A percentile compares a stretch with the other conserved stretches of the same genome.
These are phyloP conservation scores for Auricularia cornea DNA, from an alignment of 768 basidiomycete species.

Conservation along the genomic window DNA sequence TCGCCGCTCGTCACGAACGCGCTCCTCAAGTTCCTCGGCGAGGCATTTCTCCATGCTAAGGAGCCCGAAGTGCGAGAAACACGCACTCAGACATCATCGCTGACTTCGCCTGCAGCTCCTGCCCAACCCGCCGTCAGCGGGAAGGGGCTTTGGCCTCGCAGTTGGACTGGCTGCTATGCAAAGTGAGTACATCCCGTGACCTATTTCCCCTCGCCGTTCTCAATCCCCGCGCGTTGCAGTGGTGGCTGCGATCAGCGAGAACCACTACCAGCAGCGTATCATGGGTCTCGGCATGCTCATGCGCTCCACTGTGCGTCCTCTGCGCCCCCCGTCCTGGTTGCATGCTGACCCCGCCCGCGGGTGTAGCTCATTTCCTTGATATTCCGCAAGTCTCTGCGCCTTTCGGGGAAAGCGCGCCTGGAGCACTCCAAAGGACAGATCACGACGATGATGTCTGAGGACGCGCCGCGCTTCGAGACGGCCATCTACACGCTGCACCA, in stretches of 20 bases:
- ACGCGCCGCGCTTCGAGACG: conserved; percentile 47
- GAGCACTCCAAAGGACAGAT: conserved; percentile 58
- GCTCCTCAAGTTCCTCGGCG: conserved; percentile 49
- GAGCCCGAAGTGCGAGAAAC: not conserved
- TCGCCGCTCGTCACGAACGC: conserved; percentile 54
- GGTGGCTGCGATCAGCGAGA: not conserved
- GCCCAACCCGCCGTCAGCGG: not conserved
- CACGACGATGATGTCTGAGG: conserved; percentile 62
- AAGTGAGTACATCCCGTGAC: not conserved
- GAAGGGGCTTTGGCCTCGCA: not conserved
- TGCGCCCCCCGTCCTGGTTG: not conserved
- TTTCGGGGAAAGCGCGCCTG: conserved; percentile 51
- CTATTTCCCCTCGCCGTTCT: no score
- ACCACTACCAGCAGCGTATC: not conserved
- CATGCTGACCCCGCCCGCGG: not conserved
- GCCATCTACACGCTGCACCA: conserved; percentile 31
- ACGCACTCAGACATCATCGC: no score
- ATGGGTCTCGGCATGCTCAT: not conserved
- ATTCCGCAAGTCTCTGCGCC: conserved; percentile 58
- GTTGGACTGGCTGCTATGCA: not conserved
- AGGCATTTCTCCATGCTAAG: conserved; percentile 29
- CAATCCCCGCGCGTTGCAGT: not conserved
- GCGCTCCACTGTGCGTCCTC: not conserved
- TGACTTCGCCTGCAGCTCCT: not conserved
- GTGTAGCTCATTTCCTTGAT: conserved; percentile 35